phyloP scores from a whole-genome alignment of 2,329 filamentous ascomycete genomes.

The Aspergillus eucalypticola region DNA sequence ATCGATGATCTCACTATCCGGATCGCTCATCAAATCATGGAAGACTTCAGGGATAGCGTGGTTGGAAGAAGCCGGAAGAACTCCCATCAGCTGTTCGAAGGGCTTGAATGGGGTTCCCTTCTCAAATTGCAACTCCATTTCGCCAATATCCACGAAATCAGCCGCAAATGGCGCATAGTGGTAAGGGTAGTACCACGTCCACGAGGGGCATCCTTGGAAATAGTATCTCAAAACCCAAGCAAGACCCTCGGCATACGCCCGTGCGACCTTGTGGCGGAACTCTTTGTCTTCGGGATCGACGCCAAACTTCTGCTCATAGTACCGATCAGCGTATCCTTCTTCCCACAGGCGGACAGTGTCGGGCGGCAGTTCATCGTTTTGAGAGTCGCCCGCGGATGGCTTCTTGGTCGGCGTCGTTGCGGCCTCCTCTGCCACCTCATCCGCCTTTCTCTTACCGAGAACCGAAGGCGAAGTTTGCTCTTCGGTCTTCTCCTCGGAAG shows the following conservation, averaged over 20 bases:
- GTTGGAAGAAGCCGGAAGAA: constrained; percentile 87
- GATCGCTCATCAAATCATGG: constrained; percentile 83
- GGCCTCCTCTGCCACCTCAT: constrained; percentile 63
- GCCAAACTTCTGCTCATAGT: constrained; percentile 96
- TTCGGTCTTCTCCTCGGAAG: constrained; percentile 27
- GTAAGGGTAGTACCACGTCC: constrained; percentile 99
- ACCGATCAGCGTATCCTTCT: constrained; percentile 88
- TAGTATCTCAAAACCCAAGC: constrained; percentile 97
- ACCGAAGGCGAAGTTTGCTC: constrained; percentile 34
- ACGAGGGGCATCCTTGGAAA: constrained; percentile 95
- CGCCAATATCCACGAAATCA: constrained; percentile 81
- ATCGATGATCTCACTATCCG: constrained; percentile 89
- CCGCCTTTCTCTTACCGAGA: constrained; percentile 64
- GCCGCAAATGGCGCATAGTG: constrained; percentile 97
- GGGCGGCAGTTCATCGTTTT: constrained; percentile 64
- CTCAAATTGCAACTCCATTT: constrained; percentile 77
- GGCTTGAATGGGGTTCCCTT: constrained; percentile 84
- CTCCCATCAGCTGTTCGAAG: constrained; percentile 98
- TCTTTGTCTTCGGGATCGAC: constrained; percentile 76
- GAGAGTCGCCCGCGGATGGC: constrained; percentile 36
- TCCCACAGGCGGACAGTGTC: constrained; percentile 94
- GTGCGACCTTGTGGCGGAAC: constrained; percentile 85
- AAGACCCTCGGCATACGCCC: constrained; percentile 90
- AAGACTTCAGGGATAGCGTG: constrained; percentile 88
- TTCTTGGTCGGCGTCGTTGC: constrained; percentile 57